Percentiles rank a stretch among this genome's conserved stretches.
Conservation (phyloP, 768 basidiomycete genomes). For the Pluteus cervinus region DNA sequence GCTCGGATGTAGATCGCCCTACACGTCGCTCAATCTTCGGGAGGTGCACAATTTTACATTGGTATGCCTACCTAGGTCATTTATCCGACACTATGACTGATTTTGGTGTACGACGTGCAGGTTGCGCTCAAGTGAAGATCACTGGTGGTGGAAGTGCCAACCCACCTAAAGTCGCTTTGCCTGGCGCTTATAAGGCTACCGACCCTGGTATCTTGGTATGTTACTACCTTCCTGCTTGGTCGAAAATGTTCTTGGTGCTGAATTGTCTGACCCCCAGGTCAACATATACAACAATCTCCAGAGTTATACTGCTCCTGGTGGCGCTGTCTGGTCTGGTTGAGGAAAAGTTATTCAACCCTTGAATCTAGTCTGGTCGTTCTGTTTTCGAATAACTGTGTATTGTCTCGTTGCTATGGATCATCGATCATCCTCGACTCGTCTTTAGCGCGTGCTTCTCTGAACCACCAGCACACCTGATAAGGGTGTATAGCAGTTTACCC, state of each 20-base stretch:
- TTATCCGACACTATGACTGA: too few species aligned
- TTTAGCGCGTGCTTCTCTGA: too few species aligned
- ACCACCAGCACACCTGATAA: too few species aligned
- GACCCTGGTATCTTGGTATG: slow-evolving; percentile 47
- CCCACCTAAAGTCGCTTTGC: slow-evolving; percentile 43
- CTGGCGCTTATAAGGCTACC: slow-evolving; percentile 37
- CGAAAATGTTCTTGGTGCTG: too few species aligned
- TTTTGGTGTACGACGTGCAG: too few species aligned
- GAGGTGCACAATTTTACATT: slow-evolving; percentile 46
- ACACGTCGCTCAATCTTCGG: slow-evolving; percentile 37
- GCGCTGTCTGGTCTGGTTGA: slow-evolving; percentile 35
- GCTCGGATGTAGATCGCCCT: slow-evolving; percentile 18
- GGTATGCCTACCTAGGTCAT: too few species aligned
- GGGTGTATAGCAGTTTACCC: too few species aligned
- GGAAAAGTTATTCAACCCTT: too few species aligned
- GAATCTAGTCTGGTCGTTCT: too few species aligned
- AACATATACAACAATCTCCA: slow-evolving; percentile 55
- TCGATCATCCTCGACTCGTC: too few species aligned
- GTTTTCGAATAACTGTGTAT: too few species aligned
- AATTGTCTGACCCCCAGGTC: slow-evolving; percentile 17
- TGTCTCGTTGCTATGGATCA: too few species aligned
- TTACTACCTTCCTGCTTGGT: neutral
- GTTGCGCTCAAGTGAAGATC: slow-evolving; percentile 47
- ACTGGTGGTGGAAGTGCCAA: slow-evolving; percentile 37
- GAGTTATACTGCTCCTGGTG: slow-evolving; percentile 39